Evolutionary conservation across 2,329 filamentous ascomycete species (phyloP).

Genomic region (Arthrobotrys iridis): DNA sequence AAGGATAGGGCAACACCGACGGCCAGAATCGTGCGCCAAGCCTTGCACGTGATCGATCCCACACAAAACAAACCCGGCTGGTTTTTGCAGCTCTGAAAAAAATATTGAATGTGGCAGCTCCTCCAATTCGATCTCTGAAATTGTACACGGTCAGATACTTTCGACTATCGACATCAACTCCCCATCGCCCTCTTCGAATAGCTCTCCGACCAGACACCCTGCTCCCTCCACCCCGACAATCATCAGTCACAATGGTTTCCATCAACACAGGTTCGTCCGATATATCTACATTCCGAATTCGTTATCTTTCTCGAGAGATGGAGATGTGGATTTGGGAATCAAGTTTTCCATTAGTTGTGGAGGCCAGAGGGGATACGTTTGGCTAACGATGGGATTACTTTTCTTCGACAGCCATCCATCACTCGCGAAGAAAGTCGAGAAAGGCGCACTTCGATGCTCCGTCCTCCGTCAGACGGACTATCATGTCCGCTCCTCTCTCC

Average conservation of each 20-base stretch:
- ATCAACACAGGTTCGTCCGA: conserved; percentile 45
- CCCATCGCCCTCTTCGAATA: background rate
- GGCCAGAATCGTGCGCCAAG: conserved; percentile 6
- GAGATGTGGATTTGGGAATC: too few species aligned
- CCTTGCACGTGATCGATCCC: conserved; percentile 27
- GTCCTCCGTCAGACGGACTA: conserved; percentile 90
- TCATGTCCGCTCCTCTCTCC: conserved; percentile 95
- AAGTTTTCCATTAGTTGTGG: too few species aligned
- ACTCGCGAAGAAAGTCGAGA: conserved; percentile 97
- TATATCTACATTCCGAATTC: background rate
- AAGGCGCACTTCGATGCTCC: conserved; percentile 98
- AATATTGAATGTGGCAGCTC: conserved; percentile 3
- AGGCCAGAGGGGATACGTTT: too few species aligned
- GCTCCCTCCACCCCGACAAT: background rate
- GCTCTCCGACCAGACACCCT: background rate
- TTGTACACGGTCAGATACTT: conserved; percentile 55
- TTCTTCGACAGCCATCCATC: conserved; percentile 69
- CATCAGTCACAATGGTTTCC: conserved; percentile 49
- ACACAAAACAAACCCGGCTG: conserved; percentile 30
- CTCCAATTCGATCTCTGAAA: conserved; percentile 33
- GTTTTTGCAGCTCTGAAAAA: conserved; percentile 32
- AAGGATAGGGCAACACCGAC: conserved; percentile 6
- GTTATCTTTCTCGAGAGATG: background rate
- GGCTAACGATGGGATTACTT: conserved; percentile 36
- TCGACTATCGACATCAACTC: conserved; percentile 21